phyloP scores from a whole-genome alignment of 2,329 filamentous ascomycete genomes.

The Chaetoscypha palmicola region DNA sequence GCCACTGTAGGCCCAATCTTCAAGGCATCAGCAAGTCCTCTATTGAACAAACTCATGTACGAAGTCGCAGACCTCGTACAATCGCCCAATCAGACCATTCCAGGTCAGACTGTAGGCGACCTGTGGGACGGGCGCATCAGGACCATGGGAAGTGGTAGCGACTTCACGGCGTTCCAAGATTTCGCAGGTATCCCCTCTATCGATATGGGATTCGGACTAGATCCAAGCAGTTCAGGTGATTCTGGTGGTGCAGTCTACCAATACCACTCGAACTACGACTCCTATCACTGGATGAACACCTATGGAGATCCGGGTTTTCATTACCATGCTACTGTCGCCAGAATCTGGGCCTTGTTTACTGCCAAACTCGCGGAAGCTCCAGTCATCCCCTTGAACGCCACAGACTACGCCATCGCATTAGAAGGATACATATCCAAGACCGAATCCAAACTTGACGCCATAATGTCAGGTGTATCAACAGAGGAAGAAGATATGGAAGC shows the following conservation, averaged over 20 bases:
- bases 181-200: conserved; percentile 43
- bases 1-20: conserved; percentile 54
- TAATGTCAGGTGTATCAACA: conserved; percentile 14
- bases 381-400: conserved; percentile 45
- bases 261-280: conserved; percentile 82
- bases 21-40: conserved; percentile 48
- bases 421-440: conserved; percentile 27
- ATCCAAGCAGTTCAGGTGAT: conserved; percentile 24
- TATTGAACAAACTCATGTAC: conserved; percentile 55
- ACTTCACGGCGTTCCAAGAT: conserved; percentile 62
- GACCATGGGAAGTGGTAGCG: conserved; percentile 58
- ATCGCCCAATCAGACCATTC: conserved; percentile 32
- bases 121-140: conserved; percentile 46
- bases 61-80: conserved; percentile 46
- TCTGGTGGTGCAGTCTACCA: conserved; percentile 51
- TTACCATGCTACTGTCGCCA: conserved; percentile 53
- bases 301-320: conserved; percentile 62
- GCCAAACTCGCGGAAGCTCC: conserved; percentile 43
- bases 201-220: conserved; percentile 46
- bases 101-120: conserved; percentile 35
- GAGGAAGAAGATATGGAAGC: conserved; percentile 26
- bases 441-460: conserved; percentile 25
- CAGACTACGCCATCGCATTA: conserved; percentile 35
- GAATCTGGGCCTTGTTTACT: conserved; percentile 44
- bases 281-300: conserved; percentile 74